These are phyloP conservation scores for Persicaria maculosa DNA, from an alignment of 148 eudicot species.

Conservation along the genomic window DNA sequence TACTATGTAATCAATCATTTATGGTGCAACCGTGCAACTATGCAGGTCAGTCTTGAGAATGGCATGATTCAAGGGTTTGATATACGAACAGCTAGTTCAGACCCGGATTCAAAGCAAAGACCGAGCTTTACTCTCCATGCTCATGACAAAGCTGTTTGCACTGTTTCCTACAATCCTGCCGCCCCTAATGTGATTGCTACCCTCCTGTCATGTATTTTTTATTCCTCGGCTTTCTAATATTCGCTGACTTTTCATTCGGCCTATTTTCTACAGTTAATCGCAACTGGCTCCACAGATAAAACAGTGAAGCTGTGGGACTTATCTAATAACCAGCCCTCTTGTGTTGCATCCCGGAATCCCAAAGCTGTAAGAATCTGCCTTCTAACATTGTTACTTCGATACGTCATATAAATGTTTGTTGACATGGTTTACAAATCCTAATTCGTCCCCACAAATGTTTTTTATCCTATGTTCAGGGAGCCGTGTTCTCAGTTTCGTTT, in stretches of 20 bases:
- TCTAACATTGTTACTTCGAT: neutral
- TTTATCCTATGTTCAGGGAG: constrained; percentile 46
- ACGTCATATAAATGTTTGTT: neutral
- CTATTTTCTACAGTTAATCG: constrained; percentile 49
- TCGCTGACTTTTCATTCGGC: neutral
- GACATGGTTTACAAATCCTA: neutral
- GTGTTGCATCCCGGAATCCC: constrained; percentile 66
- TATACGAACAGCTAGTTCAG: constrained; percentile 61
- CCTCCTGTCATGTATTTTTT: constrained; percentile 7
- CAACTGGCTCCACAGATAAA: constrained; percentile 83
- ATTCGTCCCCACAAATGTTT: neutral
- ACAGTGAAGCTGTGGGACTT: constrained; percentile 83
- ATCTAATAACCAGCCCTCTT: constrained; percentile 62
- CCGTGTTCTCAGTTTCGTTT: constrained; percentile 72
- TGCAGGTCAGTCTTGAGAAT: constrained; percentile 87
- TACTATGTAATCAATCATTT: neutral
- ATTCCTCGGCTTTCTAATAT: neutral
- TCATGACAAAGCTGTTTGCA: constrained; percentile 82
- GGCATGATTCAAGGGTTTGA: constrained; percentile 78
- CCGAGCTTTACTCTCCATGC: constrained; percentile 86
- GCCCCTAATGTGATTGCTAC: constrained; percentile 54
- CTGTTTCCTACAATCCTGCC: constrained; percentile 54
- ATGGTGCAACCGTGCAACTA: neutral
- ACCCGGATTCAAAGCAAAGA: constrained; percentile 39
- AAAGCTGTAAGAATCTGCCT: constrained; percentile 58